Conservation (phyloP, 2,329 filamentous ascomycete genomes). For the Pyricularia grisea region DNA sequence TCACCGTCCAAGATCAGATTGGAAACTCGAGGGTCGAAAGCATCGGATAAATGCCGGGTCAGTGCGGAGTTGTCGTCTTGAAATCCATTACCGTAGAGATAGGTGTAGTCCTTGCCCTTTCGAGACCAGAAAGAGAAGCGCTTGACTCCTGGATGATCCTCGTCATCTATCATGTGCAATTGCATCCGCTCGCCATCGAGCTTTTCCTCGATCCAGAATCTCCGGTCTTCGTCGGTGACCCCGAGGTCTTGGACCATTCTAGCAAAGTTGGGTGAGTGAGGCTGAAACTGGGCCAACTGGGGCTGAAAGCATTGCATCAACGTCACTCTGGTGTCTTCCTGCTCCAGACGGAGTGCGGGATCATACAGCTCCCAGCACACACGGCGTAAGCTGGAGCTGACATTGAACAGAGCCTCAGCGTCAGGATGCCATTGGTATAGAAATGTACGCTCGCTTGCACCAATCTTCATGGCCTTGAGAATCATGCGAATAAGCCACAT, state of each 20-base stretch:
- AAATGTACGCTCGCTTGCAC: constrained; percentile 81
- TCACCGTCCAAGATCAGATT: constrained; percentile 93
- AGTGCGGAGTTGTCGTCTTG: constrained; percentile 67
- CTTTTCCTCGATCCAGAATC: constrained; percentile 98
- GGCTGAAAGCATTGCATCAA: constrained; percentile 96
- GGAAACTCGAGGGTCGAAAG: constrained; percentile 67
- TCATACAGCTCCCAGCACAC: constrained; percentile 93
- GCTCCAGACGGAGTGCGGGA: constrained; percentile 60
- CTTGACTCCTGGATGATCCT: constrained; percentile 55
- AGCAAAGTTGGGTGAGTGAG: constrained; percentile 54
- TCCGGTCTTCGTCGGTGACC: constrained; percentile 57
- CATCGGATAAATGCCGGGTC: constrained; percentile 68
- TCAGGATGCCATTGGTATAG: constrained; percentile 76
- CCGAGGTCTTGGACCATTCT: constrained; percentile 65
- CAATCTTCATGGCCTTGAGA: constrained; percentile 64
- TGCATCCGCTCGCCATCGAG: constrained; percentile 96
- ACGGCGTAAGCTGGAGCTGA: constrained; percentile 79
- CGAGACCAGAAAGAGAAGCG: constrained; percentile 87
- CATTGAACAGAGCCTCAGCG: constrained; percentile 70
- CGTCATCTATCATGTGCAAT: constrained; percentile 77
- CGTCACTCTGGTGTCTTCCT: constrained; percentile 63
- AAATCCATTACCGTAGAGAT: constrained; percentile 76
- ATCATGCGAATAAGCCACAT: constrained; percentile 94
- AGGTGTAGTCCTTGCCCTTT: constrained; percentile 93
- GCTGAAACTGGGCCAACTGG: constrained; percentile 86